Evolutionary conservation across 2,329 filamentous ascomycete species (phyloP).

Genomic region (Monosporascus sp.): DNA sequence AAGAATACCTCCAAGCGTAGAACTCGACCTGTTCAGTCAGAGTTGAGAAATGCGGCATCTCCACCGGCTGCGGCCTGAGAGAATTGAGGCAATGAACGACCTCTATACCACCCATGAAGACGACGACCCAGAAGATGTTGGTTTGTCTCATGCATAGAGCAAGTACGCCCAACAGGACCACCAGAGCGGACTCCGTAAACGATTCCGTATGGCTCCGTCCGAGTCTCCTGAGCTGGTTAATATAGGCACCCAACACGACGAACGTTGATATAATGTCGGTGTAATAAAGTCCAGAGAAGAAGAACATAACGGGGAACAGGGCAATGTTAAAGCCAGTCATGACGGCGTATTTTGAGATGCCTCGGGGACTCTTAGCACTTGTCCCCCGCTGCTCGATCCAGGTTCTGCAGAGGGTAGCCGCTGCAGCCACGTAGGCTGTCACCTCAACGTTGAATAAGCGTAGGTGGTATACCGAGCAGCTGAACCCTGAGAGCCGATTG

Average conservation of each 20-base stretch:
- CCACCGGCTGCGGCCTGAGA: slow-evolving; percentile 29
- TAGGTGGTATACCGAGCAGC: slow-evolving; percentile 39
- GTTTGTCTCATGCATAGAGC: slow-evolving; percentile 83
- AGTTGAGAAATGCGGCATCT: slow-evolving; percentile 27
- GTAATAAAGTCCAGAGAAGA: slow-evolving; percentile 94
- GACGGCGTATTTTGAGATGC: slow-evolving; percentile 37
- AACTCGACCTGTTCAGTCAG: slow-evolving; percentile 32
- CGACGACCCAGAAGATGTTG: slow-evolving; percentile 91
- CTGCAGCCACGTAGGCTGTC: slow-evolving; percentile 36
- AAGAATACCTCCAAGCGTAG: slow-evolving; percentile 38
- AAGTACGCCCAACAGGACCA: slow-evolving; percentile 54
- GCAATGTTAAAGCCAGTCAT: slow-evolving; percentile 74
- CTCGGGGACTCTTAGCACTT: slow-evolving; percentile 1
- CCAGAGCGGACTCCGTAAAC: slow-evolving; percentile 35
- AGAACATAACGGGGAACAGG: slow-evolving; percentile 86
- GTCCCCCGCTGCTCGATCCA: slow-evolving; percentile 29
- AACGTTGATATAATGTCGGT: slow-evolving; percentile 84
- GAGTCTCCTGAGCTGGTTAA: slow-evolving; percentile 46
- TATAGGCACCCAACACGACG: slow-evolving; percentile 67
- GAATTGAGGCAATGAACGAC: slow-evolving; percentile 46
- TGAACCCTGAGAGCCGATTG: slow-evolving; percentile 24
- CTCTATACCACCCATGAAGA: slow-evolving; percentile 66
- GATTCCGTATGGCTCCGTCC: slow-evolving; percentile 24
- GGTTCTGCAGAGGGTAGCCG: slow-evolving; percentile 48
- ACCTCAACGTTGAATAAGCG: slow-evolving; percentile 45